Conservation (phyloP, 1,139 yeast genomes). For the Taphrina pruni region DNA sequence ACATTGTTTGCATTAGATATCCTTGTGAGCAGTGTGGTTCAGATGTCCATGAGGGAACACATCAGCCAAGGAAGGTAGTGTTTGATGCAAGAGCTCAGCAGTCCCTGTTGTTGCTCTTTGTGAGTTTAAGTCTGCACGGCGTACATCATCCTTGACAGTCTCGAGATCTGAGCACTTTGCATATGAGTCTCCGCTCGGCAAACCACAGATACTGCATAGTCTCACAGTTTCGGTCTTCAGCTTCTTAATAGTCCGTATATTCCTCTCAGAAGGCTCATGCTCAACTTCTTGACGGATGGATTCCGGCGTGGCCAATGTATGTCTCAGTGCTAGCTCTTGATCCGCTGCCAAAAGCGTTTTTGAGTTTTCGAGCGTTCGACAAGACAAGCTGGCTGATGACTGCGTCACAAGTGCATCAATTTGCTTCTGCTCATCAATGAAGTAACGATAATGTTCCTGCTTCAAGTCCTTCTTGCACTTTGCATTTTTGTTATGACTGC, state of each 20-base stretch:
- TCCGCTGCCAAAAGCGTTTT: not conserved
- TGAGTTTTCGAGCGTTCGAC: not conserved
- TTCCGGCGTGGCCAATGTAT: not conserved
- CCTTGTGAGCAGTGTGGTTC: too few relatives aligned
- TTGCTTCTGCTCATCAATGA: conserved; percentile 1
- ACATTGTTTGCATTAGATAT: too few relatives aligned
- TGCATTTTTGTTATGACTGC: too few relatives aligned
- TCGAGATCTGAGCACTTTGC: not conserved
- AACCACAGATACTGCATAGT: not conserved
- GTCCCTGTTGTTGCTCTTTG: too few relatives aligned
- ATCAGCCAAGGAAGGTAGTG: too few relatives aligned
- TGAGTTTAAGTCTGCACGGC: too few relatives aligned
- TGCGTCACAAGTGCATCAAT: conserved; percentile 3
- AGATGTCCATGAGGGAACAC: too few relatives aligned
- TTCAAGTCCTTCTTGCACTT: not conserved
- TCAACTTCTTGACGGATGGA: not conserved
- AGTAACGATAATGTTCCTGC: conserved; percentile 11
- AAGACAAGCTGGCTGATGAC: not conserved
- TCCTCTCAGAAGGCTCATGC: not conserved
- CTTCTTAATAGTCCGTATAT: not conserved
- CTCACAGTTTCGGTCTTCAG: not conserved
- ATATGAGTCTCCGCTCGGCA: not conserved
- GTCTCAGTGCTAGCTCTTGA: not conserved
- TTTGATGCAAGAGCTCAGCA: too few relatives aligned
- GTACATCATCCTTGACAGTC: not conserved